phyloP scores from a whole-genome alignment of 495 filamentous ascomycete species.

The Xylaria castorea region DNA sequence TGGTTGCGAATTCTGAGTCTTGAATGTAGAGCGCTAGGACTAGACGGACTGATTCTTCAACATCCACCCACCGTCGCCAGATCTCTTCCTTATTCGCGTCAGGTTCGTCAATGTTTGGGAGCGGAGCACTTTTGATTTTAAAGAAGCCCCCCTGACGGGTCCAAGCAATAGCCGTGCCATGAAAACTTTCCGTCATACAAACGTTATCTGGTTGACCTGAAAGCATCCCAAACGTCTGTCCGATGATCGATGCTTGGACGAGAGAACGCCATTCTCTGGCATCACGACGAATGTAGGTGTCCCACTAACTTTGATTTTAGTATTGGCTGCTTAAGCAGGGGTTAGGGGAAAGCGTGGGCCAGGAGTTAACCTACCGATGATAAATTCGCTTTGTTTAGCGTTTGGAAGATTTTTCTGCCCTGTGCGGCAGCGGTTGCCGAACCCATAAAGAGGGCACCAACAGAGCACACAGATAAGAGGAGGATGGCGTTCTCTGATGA shows the following conservation, averaged over 20 bases:
- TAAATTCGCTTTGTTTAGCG: conserved; percentile 24
- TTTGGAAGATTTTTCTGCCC: conserved; percentile 21
- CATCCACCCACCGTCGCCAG: conserved; percentile 25
- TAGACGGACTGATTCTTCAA: conserved; percentile 25
- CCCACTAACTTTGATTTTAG: conserved; percentile 17
- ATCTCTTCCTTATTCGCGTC: conserved; percentile 17
- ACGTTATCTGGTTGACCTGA: conserved; percentile 36
- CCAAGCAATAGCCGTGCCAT: conserved; percentile 51
- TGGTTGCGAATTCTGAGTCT: conserved; percentile 43
- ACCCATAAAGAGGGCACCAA: conserved; percentile 31
- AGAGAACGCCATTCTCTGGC: conserved; percentile 42
- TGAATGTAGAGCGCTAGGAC: conserved; percentile 24
- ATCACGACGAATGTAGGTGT: conserved; percentile 29
- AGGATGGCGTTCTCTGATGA: conserved; percentile 31
- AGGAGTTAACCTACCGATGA: conserved; percentile 9
- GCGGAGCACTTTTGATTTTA: conserved; percentile 29
- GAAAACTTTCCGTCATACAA: conserved; percentile 41
- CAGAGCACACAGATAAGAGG: conserved; percentile 30
- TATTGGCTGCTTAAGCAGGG: background rate
- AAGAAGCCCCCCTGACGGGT: conserved; percentile 39
- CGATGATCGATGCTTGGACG: conserved; percentile 48
- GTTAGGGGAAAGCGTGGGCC: background rate
- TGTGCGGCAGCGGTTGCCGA: conserved; percentile 26
- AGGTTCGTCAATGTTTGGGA: conserved; percentile 12
- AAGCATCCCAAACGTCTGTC: conserved; percentile 50